Percentiles rank a stretch among this genome's conserved stretches.
These are phyloP conservation scores for Austroboletus festivus DNA, from an alignment of 768 basidiomycete species.

Conservation along the genomic window DNA sequence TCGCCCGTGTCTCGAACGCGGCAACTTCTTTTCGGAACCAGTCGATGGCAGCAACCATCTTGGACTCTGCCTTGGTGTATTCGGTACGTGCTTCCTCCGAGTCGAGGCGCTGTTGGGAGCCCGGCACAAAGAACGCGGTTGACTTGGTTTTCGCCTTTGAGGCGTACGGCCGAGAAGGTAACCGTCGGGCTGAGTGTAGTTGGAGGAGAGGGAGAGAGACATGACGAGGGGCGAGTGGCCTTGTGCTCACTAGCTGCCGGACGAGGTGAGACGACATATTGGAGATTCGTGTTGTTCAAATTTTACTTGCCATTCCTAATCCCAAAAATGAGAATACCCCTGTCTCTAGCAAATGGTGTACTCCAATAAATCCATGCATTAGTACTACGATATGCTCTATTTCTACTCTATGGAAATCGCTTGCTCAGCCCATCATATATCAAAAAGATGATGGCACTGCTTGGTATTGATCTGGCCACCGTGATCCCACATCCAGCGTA, in stretches of 20 bases:
- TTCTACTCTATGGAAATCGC: slow-evolving; percentile 40
- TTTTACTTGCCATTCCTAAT: too few relatives aligned
- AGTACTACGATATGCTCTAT: background rate
- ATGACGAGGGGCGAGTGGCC: background rate
- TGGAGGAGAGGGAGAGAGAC: background rate
- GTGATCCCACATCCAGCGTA: slow-evolving; percentile 96
- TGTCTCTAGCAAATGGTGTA: too few relatives aligned
- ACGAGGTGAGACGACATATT: background rate
- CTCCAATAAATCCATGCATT: background rate
- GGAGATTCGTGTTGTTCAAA: too few relatives aligned
- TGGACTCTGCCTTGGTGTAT: slow-evolving; percentile 57
- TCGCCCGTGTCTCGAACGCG: slow-evolving; percentile 65
- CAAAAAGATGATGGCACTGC: slow-evolving; percentile 90
- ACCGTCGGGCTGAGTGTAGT: background rate
- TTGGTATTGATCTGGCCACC: slow-evolving; percentile 78
- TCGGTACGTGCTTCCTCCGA: slow-evolving; percentile 54
- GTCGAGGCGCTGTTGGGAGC: slow-evolving; percentile 60
- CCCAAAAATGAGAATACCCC: too few relatives aligned
- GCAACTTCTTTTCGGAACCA: slow-evolving; percentile 78
- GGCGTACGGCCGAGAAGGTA: slow-evolving; percentile 22
- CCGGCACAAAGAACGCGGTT: slow-evolving; percentile 61
- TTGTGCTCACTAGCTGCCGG: background rate
- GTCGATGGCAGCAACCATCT: slow-evolving; percentile 64
- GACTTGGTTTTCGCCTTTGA: slow-evolving; percentile 38
- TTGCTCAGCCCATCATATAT: slow-evolving; percentile 79